phyloP scores from a whole-genome alignment of 176 grass and related monocot species.

The Musa acuminata region DNA sequence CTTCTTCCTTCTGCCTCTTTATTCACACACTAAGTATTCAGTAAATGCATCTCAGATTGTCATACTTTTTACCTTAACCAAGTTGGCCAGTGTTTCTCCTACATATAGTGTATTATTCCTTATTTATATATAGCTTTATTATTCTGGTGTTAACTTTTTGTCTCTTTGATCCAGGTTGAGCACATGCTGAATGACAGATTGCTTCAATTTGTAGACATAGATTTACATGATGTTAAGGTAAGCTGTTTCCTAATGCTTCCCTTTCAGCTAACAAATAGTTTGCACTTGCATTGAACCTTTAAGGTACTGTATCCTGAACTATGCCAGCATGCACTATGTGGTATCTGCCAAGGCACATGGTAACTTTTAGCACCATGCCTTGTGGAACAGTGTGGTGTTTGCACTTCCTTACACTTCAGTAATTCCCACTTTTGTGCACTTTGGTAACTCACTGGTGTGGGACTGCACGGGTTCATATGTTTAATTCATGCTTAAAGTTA shows the following conservation, averaged over 20 bases:
- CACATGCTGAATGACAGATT: conserved; percentile 95
- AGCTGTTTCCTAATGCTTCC: conserved; percentile 1
- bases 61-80: not conserved
- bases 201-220: conserved; percentile 85
- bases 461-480: not conserved
- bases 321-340: too few species aligned
- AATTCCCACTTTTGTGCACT: too few species aligned
- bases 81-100: not conserved
- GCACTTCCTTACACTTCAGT: not conserved
- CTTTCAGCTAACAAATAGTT: conserved; percentile 8
- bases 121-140: not conserved
- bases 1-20: not conserved
- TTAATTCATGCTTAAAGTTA: not conserved
- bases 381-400: too few species aligned
- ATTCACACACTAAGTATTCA: not conserved
- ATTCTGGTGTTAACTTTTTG: not conserved
- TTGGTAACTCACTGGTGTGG: too few species aligned
- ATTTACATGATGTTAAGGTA: conserved; percentile 98
- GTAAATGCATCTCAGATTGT: not conserved
- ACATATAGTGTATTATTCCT: not conserved
- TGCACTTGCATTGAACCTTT: not conserved
- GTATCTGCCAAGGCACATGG: too few species aligned
- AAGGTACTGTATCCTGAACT: too few species aligned
- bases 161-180: conserved; percentile 47
- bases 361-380: too few species aligned